Conservation (phyloP, 805 yeast species). For the Candida maesae region DNA sequence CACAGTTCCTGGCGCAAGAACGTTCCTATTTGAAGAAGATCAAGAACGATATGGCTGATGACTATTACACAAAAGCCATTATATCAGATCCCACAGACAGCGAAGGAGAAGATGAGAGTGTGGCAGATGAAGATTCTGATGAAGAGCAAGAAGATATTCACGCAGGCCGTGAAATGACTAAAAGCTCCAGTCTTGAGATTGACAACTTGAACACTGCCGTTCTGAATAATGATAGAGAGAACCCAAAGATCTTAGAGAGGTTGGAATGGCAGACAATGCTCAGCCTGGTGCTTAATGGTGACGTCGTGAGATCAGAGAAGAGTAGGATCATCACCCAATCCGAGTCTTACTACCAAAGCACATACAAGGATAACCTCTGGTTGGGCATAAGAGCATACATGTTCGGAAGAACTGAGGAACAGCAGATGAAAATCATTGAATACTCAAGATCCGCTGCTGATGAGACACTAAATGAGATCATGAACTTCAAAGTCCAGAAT, state of each 20-base stretch:
- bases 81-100: conserved; percentile 37
- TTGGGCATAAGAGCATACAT: conserved; percentile 79
- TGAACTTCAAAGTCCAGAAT: conserved; percentile 55
- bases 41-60: conserved; percentile 59
- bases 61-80: conserved; percentile 68
- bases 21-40: conserved; percentile 60
- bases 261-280: conserved; percentile 97
- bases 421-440: conserved; percentile 66
- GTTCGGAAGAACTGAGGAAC: conserved; percentile 74
- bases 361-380: conserved; percentile 77
- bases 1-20: conserved; percentile 50
- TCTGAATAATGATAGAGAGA: conserved; percentile 23
- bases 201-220: conserved; percentile 33
- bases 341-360: conserved; percentile 48
- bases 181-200: conserved; percentile 43
- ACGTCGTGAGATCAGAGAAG: conserved; percentile 88
- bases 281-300: conserved; percentile 87
- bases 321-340: conserved; percentile 58
- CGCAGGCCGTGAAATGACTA: conserved; percentile 19
- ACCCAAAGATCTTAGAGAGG: conserved; percentile 58
- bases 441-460: conserved; percentile 72
- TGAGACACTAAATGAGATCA: conserved; percentile 62
- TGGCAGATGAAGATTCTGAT: conserved; percentile 26
- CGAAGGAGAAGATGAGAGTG: conserved; percentile 32
- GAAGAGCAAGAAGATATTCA: conserved; percentile 24